phyloP scores from a whole-genome alignment of 257 asterid species.

The Primulina huaijiensis region DNA sequence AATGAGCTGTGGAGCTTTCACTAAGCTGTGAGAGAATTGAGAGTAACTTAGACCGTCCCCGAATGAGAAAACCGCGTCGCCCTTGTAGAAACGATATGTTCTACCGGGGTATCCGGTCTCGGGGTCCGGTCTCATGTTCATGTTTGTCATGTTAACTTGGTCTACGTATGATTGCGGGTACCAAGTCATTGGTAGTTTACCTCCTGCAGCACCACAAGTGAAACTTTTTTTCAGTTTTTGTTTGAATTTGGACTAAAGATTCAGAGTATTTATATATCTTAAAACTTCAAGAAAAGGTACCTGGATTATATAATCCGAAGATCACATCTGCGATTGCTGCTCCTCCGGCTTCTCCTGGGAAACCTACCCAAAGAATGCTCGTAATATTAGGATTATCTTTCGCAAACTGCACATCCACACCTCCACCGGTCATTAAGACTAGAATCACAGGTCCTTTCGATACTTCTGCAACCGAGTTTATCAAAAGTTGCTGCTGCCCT shows the following conservation, averaged over 20 bases:
- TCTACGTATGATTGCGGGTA: constrained; percentile 57
- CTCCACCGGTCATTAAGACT: constrained; percentile 71
- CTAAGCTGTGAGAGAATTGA: constrained; percentile 36
- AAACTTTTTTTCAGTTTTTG: background rate
- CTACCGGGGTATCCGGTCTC: constrained; percentile 62
- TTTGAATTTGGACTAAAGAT: background rate
- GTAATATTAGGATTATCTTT: constrained; percentile 50
- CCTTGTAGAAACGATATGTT: constrained; percentile 58
- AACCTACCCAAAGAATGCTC: constrained; percentile 69
- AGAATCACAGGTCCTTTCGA: constrained; percentile 62
- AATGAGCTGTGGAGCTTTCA: constrained; percentile 44
- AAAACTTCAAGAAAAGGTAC: constrained; percentile 24
- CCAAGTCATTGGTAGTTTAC: constrained; percentile 76
- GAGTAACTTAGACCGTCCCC: constrained; percentile 59
- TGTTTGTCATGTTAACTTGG: constrained; percentile 52
- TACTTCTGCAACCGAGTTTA: constrained; percentile 52
- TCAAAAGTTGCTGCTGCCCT: constrained; percentile 47
- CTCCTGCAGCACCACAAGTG: constrained; percentile 37
- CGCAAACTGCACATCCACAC: constrained; percentile 61
- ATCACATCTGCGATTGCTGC: constrained; percentile 60
- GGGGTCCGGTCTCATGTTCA: constrained; percentile 70
- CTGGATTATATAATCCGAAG: constrained; percentile 53
- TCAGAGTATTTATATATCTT: too few species aligned
- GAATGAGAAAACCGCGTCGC: constrained; percentile 44
- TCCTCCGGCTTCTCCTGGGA: constrained; percentile 74